Conservation (phyloP, 148 eudicot species). For the Suaeda aralocaspica region DNA sequence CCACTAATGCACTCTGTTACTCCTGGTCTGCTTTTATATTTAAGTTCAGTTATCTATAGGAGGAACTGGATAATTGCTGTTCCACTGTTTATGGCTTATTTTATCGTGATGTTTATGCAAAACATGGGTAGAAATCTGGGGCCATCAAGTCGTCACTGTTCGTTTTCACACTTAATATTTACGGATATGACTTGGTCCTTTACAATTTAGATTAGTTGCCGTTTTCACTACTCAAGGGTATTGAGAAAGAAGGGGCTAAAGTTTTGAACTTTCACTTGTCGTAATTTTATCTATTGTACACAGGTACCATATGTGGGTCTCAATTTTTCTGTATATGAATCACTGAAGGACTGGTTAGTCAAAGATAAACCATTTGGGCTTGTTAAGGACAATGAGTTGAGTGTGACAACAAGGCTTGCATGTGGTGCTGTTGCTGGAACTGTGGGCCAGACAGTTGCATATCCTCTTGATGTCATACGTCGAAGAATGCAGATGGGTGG, state of each 20-base stretch:
- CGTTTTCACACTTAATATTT: too few relatives aligned
- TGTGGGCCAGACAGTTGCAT: constrained; percentile 85
- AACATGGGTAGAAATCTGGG: too few relatives aligned
- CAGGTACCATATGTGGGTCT: constrained; percentile 90
- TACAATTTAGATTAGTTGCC: too few relatives aligned
- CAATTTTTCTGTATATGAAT: constrained; percentile 89
- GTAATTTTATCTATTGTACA: constrained; percentile 9
- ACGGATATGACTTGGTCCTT: too few relatives aligned
- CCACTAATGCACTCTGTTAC: too few relatives aligned
- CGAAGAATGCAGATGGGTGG: constrained; percentile 98
- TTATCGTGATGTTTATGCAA: too few relatives aligned
- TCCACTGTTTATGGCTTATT: too few relatives aligned
- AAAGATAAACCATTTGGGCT: constrained; percentile 58
- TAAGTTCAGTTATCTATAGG: too few relatives aligned
- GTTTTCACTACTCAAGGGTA: too few relatives aligned
- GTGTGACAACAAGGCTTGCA: constrained; percentile 76
- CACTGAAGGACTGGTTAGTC: constrained; percentile 73
- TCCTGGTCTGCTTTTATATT: too few relatives aligned
- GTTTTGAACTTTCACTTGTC: neutral
- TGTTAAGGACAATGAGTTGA: constrained; percentile 50
- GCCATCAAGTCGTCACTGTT: too few relatives aligned
- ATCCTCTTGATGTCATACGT: constrained; percentile 87
- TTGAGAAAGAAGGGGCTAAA: neutral
- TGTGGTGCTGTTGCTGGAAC: constrained; percentile 95
- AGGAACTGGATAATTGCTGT: too few relatives aligned